phyloP scores from a whole-genome alignment of 2,329 filamentous ascomycete species.

The Fusarium temperatum region DNA sequence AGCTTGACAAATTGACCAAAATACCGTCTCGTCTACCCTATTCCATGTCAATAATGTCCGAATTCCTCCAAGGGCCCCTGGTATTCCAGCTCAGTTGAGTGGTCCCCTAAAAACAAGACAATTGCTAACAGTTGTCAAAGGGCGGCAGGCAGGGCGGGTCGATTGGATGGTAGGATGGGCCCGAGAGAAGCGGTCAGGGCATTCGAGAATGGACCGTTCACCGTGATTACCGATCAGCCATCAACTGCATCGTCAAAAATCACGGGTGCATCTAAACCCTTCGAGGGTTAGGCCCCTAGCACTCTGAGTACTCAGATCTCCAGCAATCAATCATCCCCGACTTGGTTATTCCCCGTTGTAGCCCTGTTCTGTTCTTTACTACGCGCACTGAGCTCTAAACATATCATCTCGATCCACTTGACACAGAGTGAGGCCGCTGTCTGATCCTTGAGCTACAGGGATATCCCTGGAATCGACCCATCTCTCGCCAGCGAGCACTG shows the following conservation, averaged over 20 bases:
- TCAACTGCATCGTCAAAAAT: conserved; percentile 25
- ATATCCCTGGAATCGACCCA: conserved; percentile 32
- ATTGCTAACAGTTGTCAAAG: conserved; percentile 34
- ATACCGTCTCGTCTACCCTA: conserved; percentile 25
- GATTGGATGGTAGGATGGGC: not conserved
- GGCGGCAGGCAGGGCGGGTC: conserved; percentile 2
- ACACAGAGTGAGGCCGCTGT: conserved; percentile 30
- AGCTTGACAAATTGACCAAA: not conserved
- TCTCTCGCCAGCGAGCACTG: conserved; percentile 36
- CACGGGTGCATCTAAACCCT: conserved; percentile 30
- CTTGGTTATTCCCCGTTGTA: conserved; percentile 14
- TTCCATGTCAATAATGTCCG: conserved; percentile 16
- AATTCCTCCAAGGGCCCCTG: conserved; percentile 11
- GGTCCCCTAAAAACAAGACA: conserved; percentile 21
- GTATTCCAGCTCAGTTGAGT: conserved; percentile 2
- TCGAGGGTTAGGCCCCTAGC: not conserved
- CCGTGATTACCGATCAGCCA: conserved; percentile 33
- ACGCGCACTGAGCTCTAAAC: conserved; percentile 11
- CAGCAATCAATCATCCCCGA: conserved; percentile 7
- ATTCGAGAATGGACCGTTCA: conserved; percentile 18
- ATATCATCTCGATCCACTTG: conserved; percentile 28
- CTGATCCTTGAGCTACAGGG: conserved; percentile 22
- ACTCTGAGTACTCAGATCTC: conserved; percentile 23
- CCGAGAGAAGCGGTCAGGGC: conserved; percentile 40
- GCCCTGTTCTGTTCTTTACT: conserved; percentile 12